phyloP scores from a whole-genome alignment of 306 rosid species.

The Cicer bijugum region DNA sequence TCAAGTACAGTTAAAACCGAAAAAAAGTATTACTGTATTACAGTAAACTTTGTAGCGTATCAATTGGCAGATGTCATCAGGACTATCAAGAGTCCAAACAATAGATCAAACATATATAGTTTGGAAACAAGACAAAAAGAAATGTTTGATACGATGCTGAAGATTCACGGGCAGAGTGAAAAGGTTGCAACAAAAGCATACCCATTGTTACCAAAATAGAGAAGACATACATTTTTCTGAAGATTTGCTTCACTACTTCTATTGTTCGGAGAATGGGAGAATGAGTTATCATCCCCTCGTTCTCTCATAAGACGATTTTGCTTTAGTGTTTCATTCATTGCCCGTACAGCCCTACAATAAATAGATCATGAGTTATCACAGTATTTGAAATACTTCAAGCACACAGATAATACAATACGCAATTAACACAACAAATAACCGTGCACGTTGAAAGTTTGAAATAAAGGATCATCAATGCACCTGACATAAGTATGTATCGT shows the following conservation, averaged over 20 bases:
- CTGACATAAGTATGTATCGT: constrained; percentile 25
- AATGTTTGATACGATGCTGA: constrained; percentile 21
- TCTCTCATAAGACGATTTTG: constrained; percentile 85
- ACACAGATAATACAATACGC: constrained; percentile 14
- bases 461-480: constrained; percentile 33
- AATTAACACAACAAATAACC: constrained; percentile 26
- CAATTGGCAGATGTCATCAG: constrained; percentile 6
- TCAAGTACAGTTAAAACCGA: neutral
- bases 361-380: constrained; percentile 45
- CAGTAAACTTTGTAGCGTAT: neutral
- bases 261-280: constrained; percentile 58
- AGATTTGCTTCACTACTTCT: constrained; percentile 44
- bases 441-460: constrained; percentile 15
- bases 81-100: constrained; percentile 30
- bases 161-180: constrained; percentile 10
- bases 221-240: constrained; percentile 54
- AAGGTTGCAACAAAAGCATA: constrained; percentile 42
- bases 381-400: constrained; percentile 35
- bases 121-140: neutral
- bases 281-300: constrained; percentile 67
- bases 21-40: neutral
- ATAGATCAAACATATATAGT: constrained; percentile 18
- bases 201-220: constrained; percentile 38
- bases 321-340: constrained; percentile 97
- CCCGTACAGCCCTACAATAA: constrained; percentile 87